A percentile compares a stretch with the other conserved stretches of the same genome.
Conservation (phyloP, 805 yeast genomes). For the Lachancea lanzarotensis region DNA sequence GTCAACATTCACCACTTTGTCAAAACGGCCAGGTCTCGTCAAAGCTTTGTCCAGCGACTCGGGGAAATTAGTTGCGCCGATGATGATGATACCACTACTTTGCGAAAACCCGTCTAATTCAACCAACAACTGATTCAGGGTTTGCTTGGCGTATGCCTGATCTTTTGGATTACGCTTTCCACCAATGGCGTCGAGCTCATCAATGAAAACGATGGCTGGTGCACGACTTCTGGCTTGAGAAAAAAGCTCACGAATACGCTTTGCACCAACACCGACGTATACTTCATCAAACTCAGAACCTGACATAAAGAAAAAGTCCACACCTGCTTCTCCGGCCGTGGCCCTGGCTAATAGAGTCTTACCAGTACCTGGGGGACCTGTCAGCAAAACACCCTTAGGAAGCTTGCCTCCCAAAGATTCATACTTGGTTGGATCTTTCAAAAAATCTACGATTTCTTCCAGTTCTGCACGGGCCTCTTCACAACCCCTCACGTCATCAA, state of each 20-base stretch:
- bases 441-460: constrained; percentile 95
- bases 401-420: constrained; percentile 96
- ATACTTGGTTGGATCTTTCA: constrained; percentile 92
- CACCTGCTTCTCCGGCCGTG: constrained; percentile 94
- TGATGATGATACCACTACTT: constrained; percentile 85
- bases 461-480: constrained; percentile 97
- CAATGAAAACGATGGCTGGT: constrained; percentile 95
- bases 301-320: constrained; percentile 96
- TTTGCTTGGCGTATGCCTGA: constrained; percentile 97
- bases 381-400: constrained; percentile 92
- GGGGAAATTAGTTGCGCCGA: constrained; percentile 98
- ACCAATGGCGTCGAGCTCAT: constrained; percentile 98
- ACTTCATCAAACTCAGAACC: constrained; percentile 98
- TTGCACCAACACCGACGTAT: constrained; percentile 98
- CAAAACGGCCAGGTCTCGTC: constrained; percentile 97
- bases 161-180: constrained; percentile 96
- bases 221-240: constrained; percentile 89
- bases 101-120: constrained; percentile 95
- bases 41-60: constrained; percentile 94
- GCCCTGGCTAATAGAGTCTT: constrained; percentile 94
- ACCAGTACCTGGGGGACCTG: constrained; percentile 99
- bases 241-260: constrained; percentile 90
- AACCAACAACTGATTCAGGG: constrained; percentile 89
- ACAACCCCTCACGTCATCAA: constrained; percentile 92
- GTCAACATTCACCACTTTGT: constrained; percentile 90